Percentiles rank a stretch among this genome's conserved stretches.
phyloP scores from a whole-genome alignment of 2,329 filamentous ascomycete species.

The Colletotrichum sp. region DNA sequence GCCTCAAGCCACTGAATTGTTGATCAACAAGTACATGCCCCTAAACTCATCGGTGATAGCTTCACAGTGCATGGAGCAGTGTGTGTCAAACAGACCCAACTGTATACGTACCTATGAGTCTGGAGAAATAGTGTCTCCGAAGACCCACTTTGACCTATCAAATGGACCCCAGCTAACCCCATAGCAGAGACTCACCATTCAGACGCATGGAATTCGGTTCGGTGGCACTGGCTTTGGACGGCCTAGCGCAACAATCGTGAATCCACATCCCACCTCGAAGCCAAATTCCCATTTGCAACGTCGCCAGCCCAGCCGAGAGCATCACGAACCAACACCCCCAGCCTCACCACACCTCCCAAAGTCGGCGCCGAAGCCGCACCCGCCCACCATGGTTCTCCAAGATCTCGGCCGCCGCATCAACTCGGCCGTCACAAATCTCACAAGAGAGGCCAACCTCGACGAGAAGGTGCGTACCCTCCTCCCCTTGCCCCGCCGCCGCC shows the following conservation, averaged over 20 bases:
- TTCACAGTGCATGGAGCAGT: rapidly evolving
- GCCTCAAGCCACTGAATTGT: neutral
- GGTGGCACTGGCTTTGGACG: neutral
- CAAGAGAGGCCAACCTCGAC: slow-evolving; percentile 89
- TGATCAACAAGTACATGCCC: neutral
- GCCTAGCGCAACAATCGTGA: neutral
- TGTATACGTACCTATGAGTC: neutral
- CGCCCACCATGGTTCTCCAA: slow-evolving; percentile 86
- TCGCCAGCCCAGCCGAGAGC: slow-evolving; percentile 6
- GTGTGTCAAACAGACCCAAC: rapidly evolving
- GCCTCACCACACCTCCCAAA: neutral
- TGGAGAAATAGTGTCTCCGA: slow-evolving; percentile 14
- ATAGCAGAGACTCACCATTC: neutral
- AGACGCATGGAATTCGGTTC: neutral
- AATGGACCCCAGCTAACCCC: neutral
- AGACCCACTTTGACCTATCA: neutral
- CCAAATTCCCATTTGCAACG: slow-evolving; percentile 23
- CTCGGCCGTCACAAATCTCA: slow-evolving; percentile 91
- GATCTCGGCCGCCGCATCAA: slow-evolving; percentile 99
- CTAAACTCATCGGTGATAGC: neutral
- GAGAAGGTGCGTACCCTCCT: slow-evolving; percentile 73
- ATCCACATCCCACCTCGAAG: slow-evolving; percentile 17
- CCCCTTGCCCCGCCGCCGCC: neutral
- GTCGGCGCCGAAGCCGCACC: slow-evolving; percentile 24
- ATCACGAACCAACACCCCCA: slow-evolving; percentile 5